phyloP scores from a whole-genome alignment of 202 grass and related monocot genomes.

The Zoysia matrella region DNA sequence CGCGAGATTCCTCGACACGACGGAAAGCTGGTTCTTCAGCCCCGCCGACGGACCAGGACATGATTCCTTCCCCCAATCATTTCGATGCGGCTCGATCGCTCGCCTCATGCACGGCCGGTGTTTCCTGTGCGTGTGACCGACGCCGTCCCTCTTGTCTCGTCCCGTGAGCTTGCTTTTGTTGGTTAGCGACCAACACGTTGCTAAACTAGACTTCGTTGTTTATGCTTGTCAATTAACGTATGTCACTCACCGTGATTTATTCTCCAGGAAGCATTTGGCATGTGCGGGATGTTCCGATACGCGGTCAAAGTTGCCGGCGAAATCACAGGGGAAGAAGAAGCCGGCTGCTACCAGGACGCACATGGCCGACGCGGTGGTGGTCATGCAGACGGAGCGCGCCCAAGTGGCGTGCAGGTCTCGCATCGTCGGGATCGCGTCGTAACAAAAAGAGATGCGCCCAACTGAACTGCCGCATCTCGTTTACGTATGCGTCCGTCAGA shows the following conservation, averaged over 20 bases:
- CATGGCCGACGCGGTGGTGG: conserved; percentile 21
- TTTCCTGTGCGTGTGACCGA: neutral
- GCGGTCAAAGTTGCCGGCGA: neutral
- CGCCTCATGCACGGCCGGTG: neutral
- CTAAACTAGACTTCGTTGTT: neutral
- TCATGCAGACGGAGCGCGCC: neutral
- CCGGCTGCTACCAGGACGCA: neutral
- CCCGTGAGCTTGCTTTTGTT: conserved; percentile 42
- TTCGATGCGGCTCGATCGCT: conserved; percentile 17
- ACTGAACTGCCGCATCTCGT: neutral
- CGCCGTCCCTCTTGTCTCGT: neutral
- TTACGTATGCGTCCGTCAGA: neutral
- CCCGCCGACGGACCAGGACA: conserved; percentile 15
- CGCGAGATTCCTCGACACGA: conserved; percentile 46
- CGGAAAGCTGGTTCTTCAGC: conserved; percentile 49
- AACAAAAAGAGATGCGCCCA: conserved; percentile 34
- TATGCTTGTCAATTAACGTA: neutral
- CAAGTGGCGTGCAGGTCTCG: conserved; percentile 15
- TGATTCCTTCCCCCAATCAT: conserved; percentile 52
- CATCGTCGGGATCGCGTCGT: neutral
- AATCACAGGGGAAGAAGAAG: neutral
- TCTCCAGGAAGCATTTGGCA: conserved; percentile 32
- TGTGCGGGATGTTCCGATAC: neutral
- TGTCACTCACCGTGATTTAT: neutral
- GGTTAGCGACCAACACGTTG: conserved; percentile 44